Percentiles rank a stretch among this genome's conserved stretches.
Evolutionary conservation across 148 eudicot genomes (phyloP).

Genomic region (Silene conica): DNA sequence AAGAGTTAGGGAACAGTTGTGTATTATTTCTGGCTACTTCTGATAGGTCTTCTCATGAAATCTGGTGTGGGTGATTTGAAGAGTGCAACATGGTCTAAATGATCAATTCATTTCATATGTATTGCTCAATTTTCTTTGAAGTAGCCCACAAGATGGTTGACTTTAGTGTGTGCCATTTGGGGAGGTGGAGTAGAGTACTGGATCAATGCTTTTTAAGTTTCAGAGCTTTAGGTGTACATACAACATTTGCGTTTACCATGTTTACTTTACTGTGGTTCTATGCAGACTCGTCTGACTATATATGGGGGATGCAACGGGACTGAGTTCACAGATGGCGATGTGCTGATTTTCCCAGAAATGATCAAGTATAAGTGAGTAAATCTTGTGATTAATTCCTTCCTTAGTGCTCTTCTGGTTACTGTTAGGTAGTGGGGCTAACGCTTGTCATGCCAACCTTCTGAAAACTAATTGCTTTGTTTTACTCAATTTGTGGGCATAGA

Average conservation of each 20-base stretch:
- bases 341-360: constrained; percentile 90
- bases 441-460: neutral
- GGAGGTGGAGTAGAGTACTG: neutral
- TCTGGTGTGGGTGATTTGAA: neutral
- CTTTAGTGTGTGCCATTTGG: neutral
- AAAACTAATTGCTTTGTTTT: neutral
- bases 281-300: constrained; percentile 77
- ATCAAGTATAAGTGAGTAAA: constrained; percentile 60
- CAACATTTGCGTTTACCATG: neutral
- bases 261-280: constrained; percentile 9
- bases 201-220: neutral
- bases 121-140: neutral
- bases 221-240: neutral
- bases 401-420: neutral
- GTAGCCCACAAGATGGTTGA: neutral
- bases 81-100: neutral
- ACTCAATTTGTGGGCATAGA: neutral
- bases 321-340: constrained; percentile 68
- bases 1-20: neutral
- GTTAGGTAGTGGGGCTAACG: neutral
- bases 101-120: neutral
- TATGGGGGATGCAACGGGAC: constrained; percentile 53
- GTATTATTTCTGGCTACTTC: neutral
- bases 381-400: neutral
- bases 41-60: neutral